Conservation (phyloP, 495 filamentous ascomycete species). For the Jackrogersella multiformis region DNA sequence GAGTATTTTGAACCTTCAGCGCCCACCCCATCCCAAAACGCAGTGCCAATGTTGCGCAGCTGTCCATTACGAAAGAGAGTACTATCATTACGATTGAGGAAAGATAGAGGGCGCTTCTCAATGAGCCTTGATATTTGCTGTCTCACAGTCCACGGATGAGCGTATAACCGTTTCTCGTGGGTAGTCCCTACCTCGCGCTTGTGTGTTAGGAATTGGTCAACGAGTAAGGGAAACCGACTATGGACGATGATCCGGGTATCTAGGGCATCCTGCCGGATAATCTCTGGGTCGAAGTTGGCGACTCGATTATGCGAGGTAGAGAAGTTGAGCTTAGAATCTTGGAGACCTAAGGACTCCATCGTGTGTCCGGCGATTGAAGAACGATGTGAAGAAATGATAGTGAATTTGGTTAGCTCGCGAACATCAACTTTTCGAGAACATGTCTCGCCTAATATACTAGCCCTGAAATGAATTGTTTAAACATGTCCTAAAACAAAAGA, state of each 20-base stretch:
- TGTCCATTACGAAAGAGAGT: constrained; percentile 30
- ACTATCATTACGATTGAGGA: constrained; percentile 20
- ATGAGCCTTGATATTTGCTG: constrained; percentile 37
- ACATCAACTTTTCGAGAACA: too few relatives aligned
- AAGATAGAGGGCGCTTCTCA: constrained; percentile 38
- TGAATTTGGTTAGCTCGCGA: too few relatives aligned
- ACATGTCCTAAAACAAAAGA: too few relatives aligned
- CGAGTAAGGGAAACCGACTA: constrained; percentile 28
- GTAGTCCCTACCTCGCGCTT: constrained; percentile 30
- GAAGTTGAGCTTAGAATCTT: constrained; percentile 13
- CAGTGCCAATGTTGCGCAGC: not conserved
- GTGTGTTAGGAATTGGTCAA: constrained; percentile 34
- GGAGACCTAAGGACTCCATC: constrained; percentile 24
- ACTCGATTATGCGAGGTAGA: constrained; percentile 39
- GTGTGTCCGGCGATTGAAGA: not conserved
- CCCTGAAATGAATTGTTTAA: too few relatives aligned
- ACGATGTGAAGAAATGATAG: not conserved
- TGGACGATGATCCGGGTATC: constrained; percentile 41
- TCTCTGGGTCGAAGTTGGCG: constrained; percentile 17
- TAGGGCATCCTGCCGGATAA: constrained; percentile 27
- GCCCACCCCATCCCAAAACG: constrained; percentile 37
- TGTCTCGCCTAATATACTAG: too few relatives aligned
- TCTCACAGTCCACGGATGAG: constrained; percentile 25
- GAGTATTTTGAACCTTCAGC: constrained; percentile 21
- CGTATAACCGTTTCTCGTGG: constrained; percentile 29